A percentile compares a stretch with the other conserved stretches of the same genome.
Conservation (phyloP, 2,329 filamentous ascomycete species). For the Colletotrichum cuscutae region DNA sequence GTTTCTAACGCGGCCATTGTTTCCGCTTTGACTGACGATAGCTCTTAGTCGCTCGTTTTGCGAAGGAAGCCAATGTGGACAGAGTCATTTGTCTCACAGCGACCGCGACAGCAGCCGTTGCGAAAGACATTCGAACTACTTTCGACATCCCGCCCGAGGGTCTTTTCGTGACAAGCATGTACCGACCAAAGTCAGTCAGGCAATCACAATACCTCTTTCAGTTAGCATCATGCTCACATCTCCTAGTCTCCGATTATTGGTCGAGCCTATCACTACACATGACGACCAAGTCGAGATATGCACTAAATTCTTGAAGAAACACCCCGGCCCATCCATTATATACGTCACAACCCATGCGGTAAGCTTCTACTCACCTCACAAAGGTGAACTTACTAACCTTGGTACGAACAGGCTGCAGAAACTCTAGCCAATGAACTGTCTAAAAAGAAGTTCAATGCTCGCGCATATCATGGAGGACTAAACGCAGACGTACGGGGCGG, state of each 20-base stretch:
- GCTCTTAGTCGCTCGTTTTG: constrained; percentile 61
- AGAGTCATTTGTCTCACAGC: constrained; percentile 69
- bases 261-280: constrained; percentile 52
- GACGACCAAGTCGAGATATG: constrained; percentile 48
- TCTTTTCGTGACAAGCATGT: constrained; percentile 68
- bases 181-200: constrained; percentile 60
- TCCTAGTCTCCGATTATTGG: constrained; percentile 60
- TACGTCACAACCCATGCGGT: constrained; percentile 68
- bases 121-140: constrained; percentile 61
- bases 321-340: constrained; percentile 67
- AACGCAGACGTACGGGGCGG: constrained; percentile 53
- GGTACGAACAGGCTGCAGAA: constrained; percentile 52
- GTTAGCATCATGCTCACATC: neutral
- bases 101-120: constrained; percentile 67
- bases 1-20: neutral
- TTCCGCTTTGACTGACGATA: constrained; percentile 37
- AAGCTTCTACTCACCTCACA: neutral
- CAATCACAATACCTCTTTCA: rapidly evolving
- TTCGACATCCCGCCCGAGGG: constrained; percentile 61
- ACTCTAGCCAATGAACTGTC: constrained; percentile 50
- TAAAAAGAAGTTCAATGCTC: constrained; percentile 51
- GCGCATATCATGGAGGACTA: constrained; percentile 63
- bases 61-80: constrained; percentile 64
- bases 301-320: constrained; percentile 59
- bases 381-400: constrained; percentile 24